Evolutionary conservation across 2,329 filamentous ascomycete species (phyloP).

Genomic region (Fusarium incarnatum): DNA sequence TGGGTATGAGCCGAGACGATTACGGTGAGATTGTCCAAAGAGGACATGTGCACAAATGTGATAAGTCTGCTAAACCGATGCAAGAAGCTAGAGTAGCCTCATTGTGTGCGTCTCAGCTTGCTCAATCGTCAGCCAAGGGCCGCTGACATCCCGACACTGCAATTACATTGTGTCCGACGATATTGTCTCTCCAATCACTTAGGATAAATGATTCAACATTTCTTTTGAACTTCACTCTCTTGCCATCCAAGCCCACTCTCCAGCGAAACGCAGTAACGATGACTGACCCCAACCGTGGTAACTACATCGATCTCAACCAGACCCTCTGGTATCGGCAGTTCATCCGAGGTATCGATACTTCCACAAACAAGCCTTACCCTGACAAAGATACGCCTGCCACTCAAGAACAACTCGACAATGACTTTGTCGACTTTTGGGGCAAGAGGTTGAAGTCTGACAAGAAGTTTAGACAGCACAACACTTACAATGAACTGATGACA

Average conservation of each 20-base stretch:
- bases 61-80: not conserved
- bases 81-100: not conserved
- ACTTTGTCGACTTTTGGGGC: not conserved
- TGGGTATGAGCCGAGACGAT: not conserved
- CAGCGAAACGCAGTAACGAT: not conserved
- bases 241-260: too few species aligned
- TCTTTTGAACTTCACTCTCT: not conserved
- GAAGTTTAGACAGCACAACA: not conserved
- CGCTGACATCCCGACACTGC: not conserved
- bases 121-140: too few species aligned
- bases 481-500: not conserved
- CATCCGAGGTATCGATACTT: not conserved
- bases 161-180: too few species aligned
- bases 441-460: not conserved
- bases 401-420: not conserved
- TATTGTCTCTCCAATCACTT: rapidly evolving
- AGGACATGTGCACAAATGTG: not conserved
- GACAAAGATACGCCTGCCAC: not conserved
- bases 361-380: not conserved
- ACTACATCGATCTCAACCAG: not conserved
- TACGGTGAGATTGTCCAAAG: too few species aligned
- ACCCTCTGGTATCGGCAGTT: not conserved
- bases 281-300: not conserved
- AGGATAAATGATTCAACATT: not conserved
- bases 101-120: not conserved